These are phyloP conservation scores for Yamadazyma sp. DNA, from an alignment of 805 yeast genomes.

Conservation along the genomic window DNA sequence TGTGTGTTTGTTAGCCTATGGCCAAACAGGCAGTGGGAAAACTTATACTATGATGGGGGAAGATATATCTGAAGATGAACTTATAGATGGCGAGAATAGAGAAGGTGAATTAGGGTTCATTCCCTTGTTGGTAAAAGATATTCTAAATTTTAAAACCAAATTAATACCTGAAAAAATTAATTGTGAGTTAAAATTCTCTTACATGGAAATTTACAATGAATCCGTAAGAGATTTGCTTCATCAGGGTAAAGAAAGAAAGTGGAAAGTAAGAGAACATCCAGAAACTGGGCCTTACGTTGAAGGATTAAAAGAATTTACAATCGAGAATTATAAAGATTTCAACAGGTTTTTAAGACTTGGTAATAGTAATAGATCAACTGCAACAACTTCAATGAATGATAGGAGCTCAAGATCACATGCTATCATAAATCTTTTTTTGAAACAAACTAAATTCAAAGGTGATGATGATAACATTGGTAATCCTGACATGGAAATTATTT, in stretches of 20 bases:
- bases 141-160: conserved; percentile 43
- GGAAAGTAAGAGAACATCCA: conserved; percentile 65
- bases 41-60: conserved; percentile 43
- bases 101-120: conserved; percentile 34
- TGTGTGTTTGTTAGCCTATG: conserved; percentile 42
- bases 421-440: conserved; percentile 59
- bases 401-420: conserved; percentile 80
- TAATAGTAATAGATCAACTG: conserved; percentile 57
- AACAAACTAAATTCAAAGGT: conserved; percentile 47
- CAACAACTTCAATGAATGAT: conserved; percentile 70
- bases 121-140: conserved; percentile 46
- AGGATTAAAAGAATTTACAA: conserved; percentile 50
- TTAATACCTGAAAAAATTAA: conserved; percentile 36
- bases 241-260: conserved; percentile 18
- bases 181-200: conserved; percentile 49
- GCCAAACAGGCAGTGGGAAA: conserved; percentile 43
- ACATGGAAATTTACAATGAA: conserved; percentile 77
- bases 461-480: conserved; percentile 27
- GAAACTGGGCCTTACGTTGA: conserved; percentile 72
- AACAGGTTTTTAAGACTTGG: conserved; percentile 48
- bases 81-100: background rate
- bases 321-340: conserved; percentile 51
- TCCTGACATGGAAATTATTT: conserved; percentile 47
- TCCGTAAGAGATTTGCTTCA: conserved; percentile 62
- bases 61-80: too few species aligned